A percentile compares a stretch with the other conserved stretches of the same genome.
These are phyloP conservation scores for Neurospora sp. DNA, from an alignment of 495 filamentous ascomycete species.

Conservation along the genomic window DNA sequence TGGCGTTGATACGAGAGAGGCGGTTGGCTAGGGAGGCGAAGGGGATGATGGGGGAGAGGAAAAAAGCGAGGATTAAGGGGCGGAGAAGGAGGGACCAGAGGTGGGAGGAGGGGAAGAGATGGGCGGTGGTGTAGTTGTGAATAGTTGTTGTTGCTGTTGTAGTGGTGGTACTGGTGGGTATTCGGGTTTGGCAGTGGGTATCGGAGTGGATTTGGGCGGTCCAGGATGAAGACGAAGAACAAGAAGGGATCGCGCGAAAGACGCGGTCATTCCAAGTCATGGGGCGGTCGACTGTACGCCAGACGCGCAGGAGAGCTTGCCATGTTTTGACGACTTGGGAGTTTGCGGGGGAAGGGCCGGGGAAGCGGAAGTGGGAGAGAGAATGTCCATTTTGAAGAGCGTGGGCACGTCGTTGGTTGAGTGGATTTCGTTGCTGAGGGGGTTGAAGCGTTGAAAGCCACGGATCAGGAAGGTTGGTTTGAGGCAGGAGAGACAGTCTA, in stretches of 20 bases:
- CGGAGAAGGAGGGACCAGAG: not conserved
- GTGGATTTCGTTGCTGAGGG: not conserved
- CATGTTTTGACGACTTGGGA: not conserved
- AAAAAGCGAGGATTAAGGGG: not conserved
- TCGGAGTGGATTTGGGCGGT: not conserved
- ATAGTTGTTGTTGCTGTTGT: not conserved
- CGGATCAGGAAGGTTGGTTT: not conserved
- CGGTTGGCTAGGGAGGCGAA: not conserved
- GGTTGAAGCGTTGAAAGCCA: not conserved
- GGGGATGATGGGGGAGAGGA: not conserved
- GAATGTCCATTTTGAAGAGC: not conserved
- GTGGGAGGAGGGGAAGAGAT: not conserved
- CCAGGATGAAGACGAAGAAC: not conserved
- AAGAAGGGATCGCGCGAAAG: not conserved
- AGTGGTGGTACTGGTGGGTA: not conserved
- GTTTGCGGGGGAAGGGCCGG: not conserved
- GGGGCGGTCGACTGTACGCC: not conserved
- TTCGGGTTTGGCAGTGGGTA: not conserved
- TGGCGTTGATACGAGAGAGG: not conserved
- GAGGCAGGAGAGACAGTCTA: too few relatives aligned
- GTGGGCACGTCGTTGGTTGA: not conserved
- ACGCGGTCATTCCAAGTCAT: not conserved
- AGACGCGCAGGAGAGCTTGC: not conserved
- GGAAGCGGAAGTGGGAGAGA: not conserved
- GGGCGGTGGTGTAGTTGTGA: not conserved